These are phyloP conservation scores for Penicillium sp. DNA, from an alignment of 2,329 filamentous ascomycete genomes.

Conservation along the genomic window DNA sequence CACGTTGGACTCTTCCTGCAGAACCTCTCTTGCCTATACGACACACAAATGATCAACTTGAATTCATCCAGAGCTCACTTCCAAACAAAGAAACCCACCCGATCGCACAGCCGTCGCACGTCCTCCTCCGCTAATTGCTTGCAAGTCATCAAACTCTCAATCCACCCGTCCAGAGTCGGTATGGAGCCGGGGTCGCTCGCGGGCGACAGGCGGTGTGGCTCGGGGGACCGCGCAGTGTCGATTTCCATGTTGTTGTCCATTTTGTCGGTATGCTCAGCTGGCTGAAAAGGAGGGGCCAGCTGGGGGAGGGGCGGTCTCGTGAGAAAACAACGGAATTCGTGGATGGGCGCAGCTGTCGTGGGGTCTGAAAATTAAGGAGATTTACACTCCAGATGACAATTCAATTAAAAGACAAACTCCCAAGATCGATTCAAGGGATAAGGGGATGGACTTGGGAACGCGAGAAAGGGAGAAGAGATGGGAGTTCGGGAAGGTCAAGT, in stretches of 20 bases:
- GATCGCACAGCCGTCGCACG: constrained; percentile 95
- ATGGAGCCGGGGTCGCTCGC: constrained; percentile 84
- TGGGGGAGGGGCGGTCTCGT: constrained; percentile 38
- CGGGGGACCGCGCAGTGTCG: constrained; percentile 85
- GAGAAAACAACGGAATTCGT: constrained; percentile 28
- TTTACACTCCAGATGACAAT: constrained; percentile 15
- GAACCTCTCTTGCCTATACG: constrained; percentile 82
- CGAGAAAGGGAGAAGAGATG: constrained; percentile 27
- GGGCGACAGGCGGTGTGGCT: constrained; percentile 73
- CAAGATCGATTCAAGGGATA: constrained; percentile 23
- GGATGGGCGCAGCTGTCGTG: constrained; percentile 8
- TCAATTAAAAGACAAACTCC: constrained; percentile 14
- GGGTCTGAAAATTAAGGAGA: constrained; percentile 13
- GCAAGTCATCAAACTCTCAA: constrained; percentile 96
- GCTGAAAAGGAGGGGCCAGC: constrained; percentile 28
- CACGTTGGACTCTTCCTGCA: constrained; percentile 97
- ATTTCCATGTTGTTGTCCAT: constrained; percentile 99
- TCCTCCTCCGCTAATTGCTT: constrained; percentile 95
- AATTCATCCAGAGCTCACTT: constrained; percentile 7
- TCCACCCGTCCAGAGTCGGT: constrained; percentile 94
- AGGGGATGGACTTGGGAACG: constrained; percentile 20
- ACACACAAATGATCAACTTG: constrained; percentile 22
- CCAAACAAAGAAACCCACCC: constrained; percentile 62
- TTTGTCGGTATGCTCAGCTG: constrained; percentile 25
- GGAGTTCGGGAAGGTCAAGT: constrained; percentile 28